Percentiles rank a stretch among this genome's conserved stretches.
phyloP scores from a whole-genome alignment of 371 early-diverging fungal species.

The Amoeboradix gromovi region DNA sequence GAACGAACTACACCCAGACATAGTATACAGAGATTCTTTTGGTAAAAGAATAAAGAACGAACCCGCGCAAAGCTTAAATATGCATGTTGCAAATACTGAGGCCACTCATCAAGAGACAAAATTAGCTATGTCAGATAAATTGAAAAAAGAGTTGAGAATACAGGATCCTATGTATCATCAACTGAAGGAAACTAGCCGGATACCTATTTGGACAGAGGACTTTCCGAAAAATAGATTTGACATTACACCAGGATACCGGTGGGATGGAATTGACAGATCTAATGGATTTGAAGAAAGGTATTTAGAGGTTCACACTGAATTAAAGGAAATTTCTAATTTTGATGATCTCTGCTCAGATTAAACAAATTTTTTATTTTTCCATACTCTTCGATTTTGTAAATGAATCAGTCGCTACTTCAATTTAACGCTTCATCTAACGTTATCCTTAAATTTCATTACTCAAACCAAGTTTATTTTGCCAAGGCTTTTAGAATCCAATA shows the following conservation, averaged over 20 bases:
- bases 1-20: not conserved
- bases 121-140: not conserved
- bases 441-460: not conserved
- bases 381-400: not conserved
- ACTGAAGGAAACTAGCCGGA: not conserved
- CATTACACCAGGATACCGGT: conserved; percentile 53
- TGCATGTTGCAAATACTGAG: not conserved
- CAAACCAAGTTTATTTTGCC: not conserved
- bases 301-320: not conserved
- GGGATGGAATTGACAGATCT: conserved; percentile 72
- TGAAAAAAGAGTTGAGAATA: not conserved
- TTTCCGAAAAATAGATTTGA: conserved; percentile 43
- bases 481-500: not conserved
- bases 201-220: not conserved
- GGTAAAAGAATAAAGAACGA: not conserved
- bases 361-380: not conserved
- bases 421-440: not conserved
- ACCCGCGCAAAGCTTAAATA: not conserved
- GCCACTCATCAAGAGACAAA: not conserved
- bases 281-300: conserved; percentile 38
- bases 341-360: not conserved
- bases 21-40: not conserved
- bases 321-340: not conserved
- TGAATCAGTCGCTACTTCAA: not conserved
- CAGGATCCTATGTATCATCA: not conserved